Percentiles rank a stretch among this genome's conserved stretches.
phyloP scores from a whole-genome alignment of 2,329 filamentous ascomycete genomes.

The Paracoccidioides lutzii region DNA sequence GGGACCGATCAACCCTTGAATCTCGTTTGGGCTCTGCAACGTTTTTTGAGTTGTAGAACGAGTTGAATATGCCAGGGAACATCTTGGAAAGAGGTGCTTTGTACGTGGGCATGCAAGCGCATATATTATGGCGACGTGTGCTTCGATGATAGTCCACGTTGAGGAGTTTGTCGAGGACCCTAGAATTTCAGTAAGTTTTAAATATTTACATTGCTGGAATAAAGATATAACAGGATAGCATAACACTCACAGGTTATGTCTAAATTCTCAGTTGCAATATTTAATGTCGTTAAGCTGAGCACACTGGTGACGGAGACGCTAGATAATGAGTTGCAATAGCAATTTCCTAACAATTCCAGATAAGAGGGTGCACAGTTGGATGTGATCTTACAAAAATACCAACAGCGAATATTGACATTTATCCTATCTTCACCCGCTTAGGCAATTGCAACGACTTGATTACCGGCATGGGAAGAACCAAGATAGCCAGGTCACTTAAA shows the following conservation, averaged over 20 bases:
- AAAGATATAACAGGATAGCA: background rate
- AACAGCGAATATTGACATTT: conserved; percentile 30
- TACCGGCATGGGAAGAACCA: conserved; percentile 22
- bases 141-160: conserved; percentile 26
- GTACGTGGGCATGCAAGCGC: conserved; percentile 27
- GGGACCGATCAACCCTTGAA: background rate
- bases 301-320: conserved; percentile 21
- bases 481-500: conserved; percentile 23
- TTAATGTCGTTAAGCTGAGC: conserved; percentile 22
- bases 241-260: background rate
- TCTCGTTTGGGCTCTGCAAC: background rate
- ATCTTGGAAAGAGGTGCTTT: conserved; percentile 15
- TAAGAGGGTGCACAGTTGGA: background rate
- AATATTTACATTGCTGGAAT: background rate
- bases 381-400: conserved; percentile 24
- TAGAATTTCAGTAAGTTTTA: background rate
- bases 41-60: background rate
- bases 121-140: conserved; percentile 26
- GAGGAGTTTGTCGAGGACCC: background rate
- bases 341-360: background rate
- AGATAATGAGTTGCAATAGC: background rate
- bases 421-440: conserved; percentile 36
- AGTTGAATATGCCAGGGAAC: conserved; percentile 11
- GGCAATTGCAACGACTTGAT: conserved; percentile 20
- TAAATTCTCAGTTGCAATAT: background rate